phyloP scores from a whole-genome alignment of 345 rosid species.

The Corchorus olitorius region DNA sequence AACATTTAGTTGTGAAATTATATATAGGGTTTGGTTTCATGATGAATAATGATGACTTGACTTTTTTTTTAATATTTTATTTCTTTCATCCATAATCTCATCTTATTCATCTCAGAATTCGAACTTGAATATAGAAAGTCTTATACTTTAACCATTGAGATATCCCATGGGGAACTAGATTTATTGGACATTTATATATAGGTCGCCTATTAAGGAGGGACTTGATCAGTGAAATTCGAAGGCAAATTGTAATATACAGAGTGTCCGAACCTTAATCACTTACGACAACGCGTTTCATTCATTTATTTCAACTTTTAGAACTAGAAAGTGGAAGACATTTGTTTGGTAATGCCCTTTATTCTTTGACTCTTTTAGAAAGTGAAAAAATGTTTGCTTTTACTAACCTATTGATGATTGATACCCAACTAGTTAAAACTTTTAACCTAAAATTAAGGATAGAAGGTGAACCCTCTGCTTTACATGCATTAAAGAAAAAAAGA shows the following conservation, averaged over 20 bases:
- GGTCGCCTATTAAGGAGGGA: too few relatives aligned
- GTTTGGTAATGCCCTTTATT: not conserved
- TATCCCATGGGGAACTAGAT: too few relatives aligned
- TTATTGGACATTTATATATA: too few relatives aligned
- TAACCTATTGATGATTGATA: not conserved
- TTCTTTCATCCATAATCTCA: too few relatives aligned
- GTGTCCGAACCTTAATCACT: too few relatives aligned
- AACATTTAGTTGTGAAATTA: constrained; percentile 1
- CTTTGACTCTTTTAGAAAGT: not conserved
- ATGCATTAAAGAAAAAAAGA: not conserved
- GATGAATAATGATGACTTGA: not conserved
- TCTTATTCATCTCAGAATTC: too few relatives aligned
- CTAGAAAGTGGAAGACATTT: not conserved
- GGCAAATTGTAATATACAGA: too few relatives aligned
- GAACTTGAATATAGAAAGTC: too few relatives aligned
- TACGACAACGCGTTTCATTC: too few relatives aligned
- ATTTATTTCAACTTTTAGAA: not conserved
- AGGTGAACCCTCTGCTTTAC: not conserved
- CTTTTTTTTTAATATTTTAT: not conserved
- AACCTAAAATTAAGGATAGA: constrained; percentile 7
- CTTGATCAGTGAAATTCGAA: too few relatives aligned
- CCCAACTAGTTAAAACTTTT: constrained; percentile 9
- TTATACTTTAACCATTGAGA: too few relatives aligned
- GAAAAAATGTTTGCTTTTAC: not conserved
- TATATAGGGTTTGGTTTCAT: not conserved